A percentile compares a stretch with the other conserved stretches of the same genome.
phyloP scores from a whole-genome alignment of 2,329 filamentous ascomycete genomes.

The Colletotrichum sp. region DNA sequence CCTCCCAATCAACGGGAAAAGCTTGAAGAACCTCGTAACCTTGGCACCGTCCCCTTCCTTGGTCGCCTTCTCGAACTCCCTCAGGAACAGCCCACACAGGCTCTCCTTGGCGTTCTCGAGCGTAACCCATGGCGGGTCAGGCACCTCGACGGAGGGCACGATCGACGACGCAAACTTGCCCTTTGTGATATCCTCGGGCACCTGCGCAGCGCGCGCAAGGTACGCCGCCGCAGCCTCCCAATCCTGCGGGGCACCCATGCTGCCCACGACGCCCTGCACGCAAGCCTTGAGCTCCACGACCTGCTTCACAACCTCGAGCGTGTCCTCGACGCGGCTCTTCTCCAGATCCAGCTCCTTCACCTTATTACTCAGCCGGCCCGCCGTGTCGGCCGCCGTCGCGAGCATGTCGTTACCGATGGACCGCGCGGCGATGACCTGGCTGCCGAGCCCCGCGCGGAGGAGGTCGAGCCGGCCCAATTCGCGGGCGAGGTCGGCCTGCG shows the following conservation, averaged over 20 bases:
- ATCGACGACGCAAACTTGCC: slow-evolving; percentile 90
- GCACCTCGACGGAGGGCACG: slow-evolving; percentile 94
- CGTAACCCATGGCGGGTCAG: slow-evolving; percentile 87
- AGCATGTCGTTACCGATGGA: slow-evolving; percentile 91
- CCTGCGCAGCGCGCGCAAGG: slow-evolving; percentile 79
- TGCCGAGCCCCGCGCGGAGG: slow-evolving; percentile 84
- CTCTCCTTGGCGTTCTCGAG: slow-evolving; percentile 88
- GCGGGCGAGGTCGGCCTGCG: slow-evolving; percentile 84
- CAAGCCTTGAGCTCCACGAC: slow-evolving; percentile 97
- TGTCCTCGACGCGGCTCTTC: slow-evolving; percentile 89
- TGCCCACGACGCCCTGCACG: slow-evolving; percentile 90
- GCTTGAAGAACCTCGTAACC: slow-evolving; percentile 96
- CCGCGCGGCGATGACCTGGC: slow-evolving; percentile 84
- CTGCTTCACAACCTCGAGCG: slow-evolving; percentile 90
- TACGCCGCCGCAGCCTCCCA: slow-evolving; percentile 97
- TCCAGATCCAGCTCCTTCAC: slow-evolving; percentile 90
- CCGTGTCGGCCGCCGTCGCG: slow-evolving; percentile 82
- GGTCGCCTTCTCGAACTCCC: slow-evolving; percentile 94
- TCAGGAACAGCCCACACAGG: slow-evolving; percentile 85
- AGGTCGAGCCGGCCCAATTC: slow-evolving; percentile 89
- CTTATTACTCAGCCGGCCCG: slow-evolving; percentile 81
- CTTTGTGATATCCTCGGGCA: slow-evolving; percentile 80
- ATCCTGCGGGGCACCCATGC: slow-evolving; percentile 97
- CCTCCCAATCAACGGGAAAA: slow-evolving; percentile 92
- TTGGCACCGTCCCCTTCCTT: slow-evolving; percentile 85